A percentile compares a stretch with the other conserved stretches of the same genome.
phyloP scores from a whole-genome alignment of 2,329 filamentous ascomycete species.

The Sarocladium oryzae region DNA sequence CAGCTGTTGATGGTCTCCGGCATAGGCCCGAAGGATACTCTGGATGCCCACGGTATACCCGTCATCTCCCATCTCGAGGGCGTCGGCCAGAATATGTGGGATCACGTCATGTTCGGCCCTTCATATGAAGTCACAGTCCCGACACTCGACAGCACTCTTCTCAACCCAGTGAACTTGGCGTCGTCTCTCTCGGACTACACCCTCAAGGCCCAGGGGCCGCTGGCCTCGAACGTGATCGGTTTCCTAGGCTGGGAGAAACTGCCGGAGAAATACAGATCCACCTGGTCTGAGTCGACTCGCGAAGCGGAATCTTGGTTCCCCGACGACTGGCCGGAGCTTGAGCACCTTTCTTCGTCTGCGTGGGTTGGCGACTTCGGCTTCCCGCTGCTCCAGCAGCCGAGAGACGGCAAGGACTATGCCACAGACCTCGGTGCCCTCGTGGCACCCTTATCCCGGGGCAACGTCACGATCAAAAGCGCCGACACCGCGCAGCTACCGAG shows the following conservation, averaged over 20 bases:
- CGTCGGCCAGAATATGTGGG: constrained; percentile 64
- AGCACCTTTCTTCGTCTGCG: constrained; percentile 15
- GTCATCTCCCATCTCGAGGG: constrained; percentile 40
- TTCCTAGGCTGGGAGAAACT: constrained; percentile 20
- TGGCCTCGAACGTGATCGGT: constrained; percentile 19
- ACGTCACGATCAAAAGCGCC: constrained; percentile 31
- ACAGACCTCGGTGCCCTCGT: constrained; percentile 25
- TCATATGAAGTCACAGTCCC: constrained; percentile 12
- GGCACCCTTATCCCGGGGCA: constrained; percentile 36
- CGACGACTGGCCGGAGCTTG: constrained; percentile 16
- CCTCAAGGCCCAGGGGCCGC: constrained; percentile 12
- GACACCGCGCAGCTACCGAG: constrained; percentile 29
- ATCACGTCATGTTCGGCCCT: constrained; percentile 28
- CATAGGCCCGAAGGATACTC: constrained; percentile 30
- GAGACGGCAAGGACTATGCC: constrained; percentile 7
- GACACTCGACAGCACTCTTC: constrained; percentile 17
- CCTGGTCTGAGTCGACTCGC: constrained; percentile 14
- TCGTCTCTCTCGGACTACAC: constrained; percentile 13
- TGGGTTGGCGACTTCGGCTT: constrained; percentile 15
- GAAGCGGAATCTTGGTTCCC: constrained; percentile 13
- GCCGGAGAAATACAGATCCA: constrained; percentile 12
- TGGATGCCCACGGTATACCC: constrained; percentile 25
- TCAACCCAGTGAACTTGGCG: constrained; percentile 13
- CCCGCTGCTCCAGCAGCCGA: constrained; percentile 10
- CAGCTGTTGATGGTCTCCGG: constrained; percentile 42